Base-by-base conservation (phyloP, 805 yeast species). In the Wickerhamomyces hampshirensis region DNA sequence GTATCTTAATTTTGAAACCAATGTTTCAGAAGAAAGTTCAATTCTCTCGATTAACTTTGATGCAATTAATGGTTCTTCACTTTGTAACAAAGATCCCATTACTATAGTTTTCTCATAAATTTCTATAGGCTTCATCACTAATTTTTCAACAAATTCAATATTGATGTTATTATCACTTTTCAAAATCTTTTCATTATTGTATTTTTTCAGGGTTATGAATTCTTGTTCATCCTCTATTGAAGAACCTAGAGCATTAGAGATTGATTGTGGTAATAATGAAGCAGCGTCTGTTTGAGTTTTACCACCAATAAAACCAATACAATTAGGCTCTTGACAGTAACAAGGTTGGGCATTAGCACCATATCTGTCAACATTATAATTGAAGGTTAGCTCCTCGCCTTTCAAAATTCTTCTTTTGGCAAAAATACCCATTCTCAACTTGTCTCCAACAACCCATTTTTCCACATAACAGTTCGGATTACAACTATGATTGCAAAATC, bases 221-320 rank as follows among this genome's bases (percentile, higher is more conserved):
- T 69, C 76, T 51, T 78, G 81, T 55, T 86, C 95, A 43, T 77
- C 77, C 18, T 70, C 69, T 2, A 74, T 64, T 11, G 74, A 66
- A 8, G 89, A 81, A 14, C 95, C 95, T 31, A 93, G 68, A 0
- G 96, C 97, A 43, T 84, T 94, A 8, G 93, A 77, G 24, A 84
- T 71, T 17, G 78, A 74, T 44, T 85, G 91, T 2, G 98, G 96
- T 33, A 91, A 68, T 39, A 86, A 63, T 27, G 85, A 71, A 1
- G 91, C 91, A 23, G 91, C 84, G 48, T 88, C 95, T 2, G 98
- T 88, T 63, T 93, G 98, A 3, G 96, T 91, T 60, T 88, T 89
- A 33, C 98, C 98, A 46, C 98, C 98, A 67, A 91, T 76, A 47
- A 83, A 81, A 23, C 97, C 96, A 29, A 87, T 71, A 71, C 98